These are phyloP conservation scores for Prunella vulgaris DNA, from an alignment of 257 asterid genomes.

Conservation along the genomic window DNA sequence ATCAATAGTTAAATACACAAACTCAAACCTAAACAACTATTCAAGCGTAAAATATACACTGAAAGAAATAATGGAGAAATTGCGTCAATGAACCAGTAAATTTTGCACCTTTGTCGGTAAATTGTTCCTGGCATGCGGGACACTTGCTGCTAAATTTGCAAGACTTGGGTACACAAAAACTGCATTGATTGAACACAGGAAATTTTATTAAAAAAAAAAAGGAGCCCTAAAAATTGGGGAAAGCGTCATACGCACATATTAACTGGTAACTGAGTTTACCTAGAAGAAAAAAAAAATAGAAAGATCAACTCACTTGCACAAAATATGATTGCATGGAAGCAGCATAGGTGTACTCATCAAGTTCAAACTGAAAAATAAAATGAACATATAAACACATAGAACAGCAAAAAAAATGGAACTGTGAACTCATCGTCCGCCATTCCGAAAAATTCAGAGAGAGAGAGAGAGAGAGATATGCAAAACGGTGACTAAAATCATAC, in stretches of 20 bases:
- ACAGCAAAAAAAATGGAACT: not conserved
- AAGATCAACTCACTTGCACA: conserved; percentile 65
- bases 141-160: conserved; percentile 43
- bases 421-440: not conserved
- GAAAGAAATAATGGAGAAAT: not conserved
- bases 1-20: not conserved
- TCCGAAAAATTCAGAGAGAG: not conserved
- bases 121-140: conserved; percentile 56
- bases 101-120: conserved; percentile 42
- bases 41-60: not conserved
- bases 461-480: not conserved
- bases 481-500: conserved; percentile 20
- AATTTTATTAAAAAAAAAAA: not conserved
- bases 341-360: conserved; percentile 60
- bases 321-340: conserved; percentile 87
- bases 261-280: not conserved
- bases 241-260: not conserved
- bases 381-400: not conserved
- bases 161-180: conserved; percentile 44
- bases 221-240: not conserved
- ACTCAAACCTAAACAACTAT: not conserved
- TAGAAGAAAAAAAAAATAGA: not conserved
- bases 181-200: conserved; percentile 27
- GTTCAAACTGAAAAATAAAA: conserved; percentile 47
- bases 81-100: not conserved